Base-by-base conservation (phyloP, 2,329 filamentous ascomycete genomes). In the Nigrospora oryzae region DNA sequence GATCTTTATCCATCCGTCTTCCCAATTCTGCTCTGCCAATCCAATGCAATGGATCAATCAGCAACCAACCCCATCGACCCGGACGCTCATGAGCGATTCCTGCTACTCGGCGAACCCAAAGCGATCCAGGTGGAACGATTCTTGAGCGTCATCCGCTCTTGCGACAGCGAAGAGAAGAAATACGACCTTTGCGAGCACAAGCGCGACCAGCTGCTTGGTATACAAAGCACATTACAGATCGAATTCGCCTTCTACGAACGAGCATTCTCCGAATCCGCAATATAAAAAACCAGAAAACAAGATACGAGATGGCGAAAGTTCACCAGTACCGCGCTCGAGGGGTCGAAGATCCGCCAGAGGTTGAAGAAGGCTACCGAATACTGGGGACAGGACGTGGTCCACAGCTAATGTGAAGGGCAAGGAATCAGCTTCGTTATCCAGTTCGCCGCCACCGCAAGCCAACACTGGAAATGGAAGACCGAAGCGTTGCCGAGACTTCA, bases 401-500 rank as follows among this genome's bases (percentile, higher is more conserved):
- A 34, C 15, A 23, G 32, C 39, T 34, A 31, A 5, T 14, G 14
- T 30, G 30, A 15, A 14, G 30, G 39, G 30, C 30, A 15, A 34
- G 30, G 39, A 16, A 41, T 41, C 28, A 41, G 32, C 16, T 41
- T 41, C 32, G 39, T 30, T 31, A 41, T 41, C n/a, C 28, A 41
- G 14, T 41, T 41, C 39, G 39, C 39, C 30, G 28, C 39, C 23
- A 31, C 16, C 6, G 39, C 39, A 16, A 32, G 39, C 17, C 32
- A 41, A 34, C 39, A 41, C 39, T n/a, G 39, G 30, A 8, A 41
- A 23, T 41, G 39, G 39, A 16, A 41, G 39, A 41, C 28, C 28
- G 39, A 41, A 41, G 39, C 39, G 32, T 16, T 41, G 39, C 39
- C 38, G 23, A 41, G 39, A 16, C 32, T 41, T 23, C 39, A 41